These are phyloP conservation scores for Withania somnifera DNA, from an alignment of 305 asterid genomes.

Conservation along the genomic window DNA sequence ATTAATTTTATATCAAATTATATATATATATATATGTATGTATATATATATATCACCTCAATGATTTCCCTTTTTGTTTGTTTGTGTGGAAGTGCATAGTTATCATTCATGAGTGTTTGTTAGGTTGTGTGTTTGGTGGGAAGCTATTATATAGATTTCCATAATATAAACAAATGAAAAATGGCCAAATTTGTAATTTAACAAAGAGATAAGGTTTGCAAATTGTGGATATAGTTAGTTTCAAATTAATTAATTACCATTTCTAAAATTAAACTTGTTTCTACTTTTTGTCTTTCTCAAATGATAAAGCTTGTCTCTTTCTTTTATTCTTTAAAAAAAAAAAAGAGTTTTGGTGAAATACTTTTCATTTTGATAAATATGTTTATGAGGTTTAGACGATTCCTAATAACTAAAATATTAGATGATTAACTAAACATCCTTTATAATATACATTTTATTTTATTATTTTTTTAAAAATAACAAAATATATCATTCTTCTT, in stretches of 20 bases:
- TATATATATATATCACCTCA: too few species aligned
- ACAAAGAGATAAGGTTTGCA: not conserved
- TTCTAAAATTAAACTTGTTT: not conserved
- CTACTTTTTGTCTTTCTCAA: not conserved
- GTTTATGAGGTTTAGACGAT: not conserved
- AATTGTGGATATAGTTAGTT: not conserved
- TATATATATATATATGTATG: too few species aligned
- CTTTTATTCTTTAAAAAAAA: not conserved
- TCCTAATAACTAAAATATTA: not conserved
- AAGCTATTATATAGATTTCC: not conserved
- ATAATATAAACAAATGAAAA: not conserved
- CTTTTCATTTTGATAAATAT: not conserved
- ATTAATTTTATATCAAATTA: too few species aligned
- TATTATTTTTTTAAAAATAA: too few species aligned
- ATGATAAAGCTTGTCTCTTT: not conserved
- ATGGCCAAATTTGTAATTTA: not conserved
- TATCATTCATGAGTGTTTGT: not conserved
- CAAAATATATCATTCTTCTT: too few species aligned
- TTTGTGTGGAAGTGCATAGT: too few species aligned
- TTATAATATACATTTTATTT: too few species aligned
- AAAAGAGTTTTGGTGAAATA: not conserved
- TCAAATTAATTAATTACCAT: not conserved
- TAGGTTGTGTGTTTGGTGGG: not conserved
- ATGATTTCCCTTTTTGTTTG: too few species aligned
- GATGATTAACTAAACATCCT: too few species aligned